Percentiles rank a stretch among this genome's conserved stretches.
Evolutionary conservation across 2,329 filamentous ascomycete species (phyloP).

Genomic region (Thermochaetoides dissita): DNA sequence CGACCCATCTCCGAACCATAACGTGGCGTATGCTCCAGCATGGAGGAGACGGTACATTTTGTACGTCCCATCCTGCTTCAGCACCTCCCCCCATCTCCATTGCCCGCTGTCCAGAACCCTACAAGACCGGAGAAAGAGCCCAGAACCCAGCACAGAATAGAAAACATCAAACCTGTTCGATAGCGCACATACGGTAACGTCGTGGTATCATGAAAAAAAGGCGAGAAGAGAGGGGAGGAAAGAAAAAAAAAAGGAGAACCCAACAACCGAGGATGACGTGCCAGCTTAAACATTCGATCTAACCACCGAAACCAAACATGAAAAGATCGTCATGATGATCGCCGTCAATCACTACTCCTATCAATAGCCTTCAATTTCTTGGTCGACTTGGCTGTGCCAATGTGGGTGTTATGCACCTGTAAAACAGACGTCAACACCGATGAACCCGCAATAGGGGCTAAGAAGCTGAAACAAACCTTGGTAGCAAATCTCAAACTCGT

Average conservation of each 20-base stretch:
- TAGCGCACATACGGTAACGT: too few relatives aligned
- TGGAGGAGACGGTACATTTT: too few relatives aligned
- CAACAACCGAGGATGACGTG: too few relatives aligned
- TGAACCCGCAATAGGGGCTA: slow-evolving; percentile 1
- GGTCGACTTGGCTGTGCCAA: slow-evolving; percentile 71
- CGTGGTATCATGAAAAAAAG: neutral
- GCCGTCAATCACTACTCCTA: neutral
- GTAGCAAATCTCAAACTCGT: slow-evolving; percentile 93
- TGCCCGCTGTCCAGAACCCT: too few relatives aligned
- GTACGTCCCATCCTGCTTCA: too few relatives aligned
- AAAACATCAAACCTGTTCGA: too few relatives aligned
- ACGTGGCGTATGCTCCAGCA: too few relatives aligned
- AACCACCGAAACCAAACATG: neutral
- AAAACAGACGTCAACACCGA: slow-evolving; percentile 5
- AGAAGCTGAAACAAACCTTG: slow-evolving; percentile 45
- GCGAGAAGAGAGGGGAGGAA: neutral
- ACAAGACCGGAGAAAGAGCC: too few relatives aligned
- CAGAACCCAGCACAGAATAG: too few relatives aligned
- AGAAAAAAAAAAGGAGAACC: neutral
- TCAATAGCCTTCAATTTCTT: slow-evolving; percentile 36
- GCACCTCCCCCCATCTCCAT: too few relatives aligned
- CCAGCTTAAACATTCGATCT: neutral
- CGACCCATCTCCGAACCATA: too few relatives aligned
- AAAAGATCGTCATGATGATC: neutral
- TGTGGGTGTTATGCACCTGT: slow-evolving; percentile 76